Evolutionary conservation across 208 protist genomes (phyloP).

Genomic region (Crithidia sp.): DNA sequence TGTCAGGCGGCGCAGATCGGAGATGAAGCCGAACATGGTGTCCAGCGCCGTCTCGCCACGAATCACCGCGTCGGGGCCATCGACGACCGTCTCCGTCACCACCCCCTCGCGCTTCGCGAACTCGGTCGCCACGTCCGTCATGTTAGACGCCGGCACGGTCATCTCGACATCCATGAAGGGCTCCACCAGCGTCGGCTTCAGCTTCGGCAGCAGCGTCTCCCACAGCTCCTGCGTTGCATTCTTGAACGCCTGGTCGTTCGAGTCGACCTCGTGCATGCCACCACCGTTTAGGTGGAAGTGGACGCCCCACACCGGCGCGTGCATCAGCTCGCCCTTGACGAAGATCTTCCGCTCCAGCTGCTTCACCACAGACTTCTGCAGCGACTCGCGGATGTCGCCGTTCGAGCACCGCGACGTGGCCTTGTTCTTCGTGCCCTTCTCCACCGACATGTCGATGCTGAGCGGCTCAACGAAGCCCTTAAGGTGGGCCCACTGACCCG

Average conservation of each 20-base stretch:
- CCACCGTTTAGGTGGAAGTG: conserved; percentile 97
- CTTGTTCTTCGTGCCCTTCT: conserved; percentile 91
- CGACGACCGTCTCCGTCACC: conserved; percentile 85
- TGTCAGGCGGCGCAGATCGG: conserved; percentile 89
- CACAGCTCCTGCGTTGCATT: conserved; percentile 95
- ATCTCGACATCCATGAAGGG: conserved; percentile 97
- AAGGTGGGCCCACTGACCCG: conserved; percentile 98
- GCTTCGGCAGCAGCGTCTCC: conserved; percentile 89
- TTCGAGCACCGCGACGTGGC: conserved; percentile 92
- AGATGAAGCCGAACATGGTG: conserved; percentile 95
- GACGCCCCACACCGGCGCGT: conserved; percentile 96
- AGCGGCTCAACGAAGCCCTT: conserved; percentile 94
- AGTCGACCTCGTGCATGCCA: conserved; percentile 98
- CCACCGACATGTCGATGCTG: conserved; percentile 88
- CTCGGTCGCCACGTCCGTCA: conserved; percentile 88
- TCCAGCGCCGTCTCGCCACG: conserved; percentile 90
- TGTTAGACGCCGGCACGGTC: conserved; percentile 82
- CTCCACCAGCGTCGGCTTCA: conserved; percentile 95
- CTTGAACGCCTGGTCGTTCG: conserved; percentile 98
- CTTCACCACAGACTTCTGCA: conserved; percentile 94
- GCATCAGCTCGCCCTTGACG: conserved; percentile 94
- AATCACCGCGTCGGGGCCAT: conserved; percentile 85
- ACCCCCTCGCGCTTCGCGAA: conserved; percentile 90
- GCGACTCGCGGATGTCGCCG: conserved; percentile 93
- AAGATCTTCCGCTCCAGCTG: conserved; percentile 93